Percentiles rank a stretch among this genome's conserved stretches.
phyloP scores from a whole-genome alignment of 2,329 filamentous ascomycete species.

The Alternaria arbusti region DNA sequence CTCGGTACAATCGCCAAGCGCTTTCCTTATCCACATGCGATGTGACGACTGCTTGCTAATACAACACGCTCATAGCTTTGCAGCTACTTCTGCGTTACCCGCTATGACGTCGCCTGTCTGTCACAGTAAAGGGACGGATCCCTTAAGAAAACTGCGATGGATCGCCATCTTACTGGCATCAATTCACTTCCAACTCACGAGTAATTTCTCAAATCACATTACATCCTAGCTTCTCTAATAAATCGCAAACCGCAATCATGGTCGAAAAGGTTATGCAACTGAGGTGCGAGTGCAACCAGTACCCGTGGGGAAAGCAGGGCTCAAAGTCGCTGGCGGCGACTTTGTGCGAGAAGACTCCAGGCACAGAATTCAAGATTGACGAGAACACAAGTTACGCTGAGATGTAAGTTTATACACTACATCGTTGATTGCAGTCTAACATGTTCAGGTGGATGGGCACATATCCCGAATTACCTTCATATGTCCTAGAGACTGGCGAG shows the following conservation, averaged over 20 bases:
- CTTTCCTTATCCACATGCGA: not conserved
- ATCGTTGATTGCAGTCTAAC: slow-evolving; percentile 7
- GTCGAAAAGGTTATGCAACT: slow-evolving; percentile 60
- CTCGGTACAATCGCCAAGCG: slow-evolving; percentile 7
- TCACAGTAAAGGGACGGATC: slow-evolving; percentile 26
- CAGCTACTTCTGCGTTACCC: slow-evolving; percentile 20
- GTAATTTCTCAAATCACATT: not conserved
- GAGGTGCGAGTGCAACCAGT: slow-evolving; percentile 64
- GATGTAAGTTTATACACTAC: slow-evolving; percentile 46
- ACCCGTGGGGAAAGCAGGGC: slow-evolving; percentile 75
- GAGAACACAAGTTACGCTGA: slow-evolving; percentile 69
- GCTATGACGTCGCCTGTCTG: slow-evolving; percentile 40
- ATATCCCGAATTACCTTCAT: slow-evolving; percentile 73
- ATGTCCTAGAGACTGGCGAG: slow-evolving; percentile 67
- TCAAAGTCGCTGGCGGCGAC: slow-evolving; percentile 69
- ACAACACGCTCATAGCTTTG: slow-evolving; percentile 4
- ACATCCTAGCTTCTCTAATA: not conserved
- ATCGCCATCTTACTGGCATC: not conserved
- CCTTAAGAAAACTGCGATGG: slow-evolving; percentile 5
- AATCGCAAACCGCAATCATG: slow-evolving; percentile 45
- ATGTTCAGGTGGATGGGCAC: slow-evolving; percentile 71
- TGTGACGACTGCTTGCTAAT: slow-evolving; percentile 20
- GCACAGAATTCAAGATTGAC: slow-evolving; percentile 68
- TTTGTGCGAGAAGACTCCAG: slow-evolving; percentile 69
- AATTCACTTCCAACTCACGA: not conserved